phyloP scores from a whole-genome alignment of 352 stramenopile species.

The Pythium brachiatum region DNA sequence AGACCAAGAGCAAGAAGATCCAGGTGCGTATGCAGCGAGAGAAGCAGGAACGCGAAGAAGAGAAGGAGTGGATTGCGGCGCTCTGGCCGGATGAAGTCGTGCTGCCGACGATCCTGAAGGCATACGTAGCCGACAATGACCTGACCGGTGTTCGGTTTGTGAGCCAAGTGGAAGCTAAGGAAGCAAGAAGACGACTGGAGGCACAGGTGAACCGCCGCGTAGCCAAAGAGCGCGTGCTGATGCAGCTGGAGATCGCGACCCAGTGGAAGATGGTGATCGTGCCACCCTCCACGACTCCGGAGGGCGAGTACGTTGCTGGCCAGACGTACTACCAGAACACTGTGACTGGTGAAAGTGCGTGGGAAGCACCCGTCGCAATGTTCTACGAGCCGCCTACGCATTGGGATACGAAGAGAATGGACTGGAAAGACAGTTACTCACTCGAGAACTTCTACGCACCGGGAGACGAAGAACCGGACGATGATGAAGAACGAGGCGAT shows the following conservation, averaged over 20 bases:
- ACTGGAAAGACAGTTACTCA: slow-evolving; percentile 51
- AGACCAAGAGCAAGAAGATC: slow-evolving; percentile 24
- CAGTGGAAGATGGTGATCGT: slow-evolving; percentile 55
- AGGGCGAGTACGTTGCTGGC: slow-evolving; percentile 23
- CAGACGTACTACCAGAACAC: slow-evolving; percentile 58
- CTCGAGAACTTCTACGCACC: slow-evolving; percentile 49
- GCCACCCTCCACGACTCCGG: slow-evolving; percentile 7
- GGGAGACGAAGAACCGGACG: background rate
- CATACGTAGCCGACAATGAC: slow-evolving; percentile 18
- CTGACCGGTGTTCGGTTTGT: slow-evolving; percentile 22
- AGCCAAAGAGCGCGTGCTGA: slow-evolving; percentile 36
- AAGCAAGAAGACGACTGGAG: slow-evolving; percentile 32
- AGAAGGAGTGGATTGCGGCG: slow-evolving; percentile 59
- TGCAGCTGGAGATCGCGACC: slow-evolving; percentile 37
- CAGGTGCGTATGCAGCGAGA: slow-evolving; percentile 32
- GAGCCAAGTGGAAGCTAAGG: slow-evolving; percentile 26
- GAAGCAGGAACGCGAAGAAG: slow-evolving; percentile 43
- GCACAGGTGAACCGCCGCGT: slow-evolving; percentile 39
- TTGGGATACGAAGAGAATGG: slow-evolving; percentile 53
- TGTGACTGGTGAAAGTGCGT: slow-evolving; percentile 51
- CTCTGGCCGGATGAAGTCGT: slow-evolving; percentile 63
- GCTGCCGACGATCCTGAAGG: slow-evolving; percentile 54
- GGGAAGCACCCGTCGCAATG: slow-evolving; percentile 55
- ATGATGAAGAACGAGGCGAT: slow-evolving; percentile 10
- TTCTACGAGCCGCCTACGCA: slow-evolving; percentile 50